phyloP scores from a whole-genome alignment of 2,329 filamentous ascomycete genomes.

The Fusarium tuaranense region DNA sequence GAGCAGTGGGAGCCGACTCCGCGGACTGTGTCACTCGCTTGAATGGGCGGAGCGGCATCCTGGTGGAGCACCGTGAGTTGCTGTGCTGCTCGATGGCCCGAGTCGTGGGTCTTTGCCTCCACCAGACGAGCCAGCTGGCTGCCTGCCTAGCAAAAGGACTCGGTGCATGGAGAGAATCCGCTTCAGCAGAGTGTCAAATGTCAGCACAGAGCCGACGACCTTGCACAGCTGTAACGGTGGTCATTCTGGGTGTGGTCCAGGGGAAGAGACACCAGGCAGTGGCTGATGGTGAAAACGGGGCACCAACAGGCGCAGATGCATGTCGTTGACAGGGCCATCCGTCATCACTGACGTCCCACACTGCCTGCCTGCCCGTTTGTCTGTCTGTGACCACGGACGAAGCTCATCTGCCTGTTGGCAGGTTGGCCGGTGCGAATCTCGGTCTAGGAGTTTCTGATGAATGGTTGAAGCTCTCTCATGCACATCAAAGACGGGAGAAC shows the following conservation, averaged over 20 bases:
- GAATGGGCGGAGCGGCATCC: conserved; percentile 28
- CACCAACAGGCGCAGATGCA: conserved; percentile 30
- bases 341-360: conserved; percentile 39
- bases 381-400: conserved; percentile 22
- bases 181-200: conserved; percentile 22
- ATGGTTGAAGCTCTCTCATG: conserved; percentile 12
- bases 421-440: conserved; percentile 39
- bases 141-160: conserved; percentile 10
- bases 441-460: conserved; percentile 9
- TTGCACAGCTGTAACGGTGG: conserved; percentile 33
- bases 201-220: conserved; percentile 29
- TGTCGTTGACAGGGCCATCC: conserved; percentile 20
- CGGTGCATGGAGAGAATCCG: conserved; percentile 10
- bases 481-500: conserved; percentile 25
- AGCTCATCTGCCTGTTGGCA: conserved; percentile 25
- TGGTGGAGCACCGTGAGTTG: conserved; percentile 10
- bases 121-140: conserved; percentile 17
- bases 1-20: conserved; percentile 21
- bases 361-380: conserved; percentile 32
- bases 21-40: conserved; percentile 37
- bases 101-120: conserved; percentile 31
- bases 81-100: conserved; percentile 25
- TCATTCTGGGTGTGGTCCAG: conserved; percentile 22
- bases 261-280: conserved; percentile 23
- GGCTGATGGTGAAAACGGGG: conserved; percentile 31